Evolutionary conservation across 176 grass and related monocot genomes (phyloP), one percentile per base, ranked within the genome.

Genomic region (Bolboschoenus planiculmis): DNA sequence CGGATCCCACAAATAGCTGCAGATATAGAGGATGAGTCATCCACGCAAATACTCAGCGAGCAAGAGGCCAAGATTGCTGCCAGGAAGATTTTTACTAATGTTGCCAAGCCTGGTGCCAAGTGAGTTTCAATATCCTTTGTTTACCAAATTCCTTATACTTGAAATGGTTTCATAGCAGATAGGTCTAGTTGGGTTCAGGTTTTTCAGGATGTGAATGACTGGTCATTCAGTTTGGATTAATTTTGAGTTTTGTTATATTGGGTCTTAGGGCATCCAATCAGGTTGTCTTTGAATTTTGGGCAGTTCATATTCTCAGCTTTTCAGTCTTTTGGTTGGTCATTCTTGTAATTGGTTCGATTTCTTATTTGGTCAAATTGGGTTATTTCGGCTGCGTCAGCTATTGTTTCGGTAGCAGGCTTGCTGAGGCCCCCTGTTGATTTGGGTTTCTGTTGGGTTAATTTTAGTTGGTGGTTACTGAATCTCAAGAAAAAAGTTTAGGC

Each of bases 61-160:
- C 81, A 87, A 16, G 97, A 99, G 85, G 97, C 97, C 31, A 95
- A 96, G 88, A 81, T 87, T 36, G 97, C 97, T 1, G 97, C 97
- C 39, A 99, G 88, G 87, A 95, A 83, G 80, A 91, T 99, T 8
- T 99, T 99, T 88, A 65, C 75, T 30, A 96, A 99, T 66, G 97
- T 93, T 11, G 83, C 93, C 79, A 90, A 90, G 44, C 87, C 88
- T 43, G 85, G 85, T 50, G 87, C 93, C 85, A 96, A 89, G 97
- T 96, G 58, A 88, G 87, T 72, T 5, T 5, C 26, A 24, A 27
- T 59, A 18, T 58, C 43, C 35, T 62, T 56, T 84, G 5, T 18
- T 61, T 55, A 81, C 5, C 4, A 39, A 81, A 47, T 26, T 57
- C 20, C 8, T 59, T 20, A 40, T 60, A 37, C 29, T 81, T 81